Conservation (phyloP, 2,329 filamentous ascomycete species). For the Calonectria henricotiae region DNA sequence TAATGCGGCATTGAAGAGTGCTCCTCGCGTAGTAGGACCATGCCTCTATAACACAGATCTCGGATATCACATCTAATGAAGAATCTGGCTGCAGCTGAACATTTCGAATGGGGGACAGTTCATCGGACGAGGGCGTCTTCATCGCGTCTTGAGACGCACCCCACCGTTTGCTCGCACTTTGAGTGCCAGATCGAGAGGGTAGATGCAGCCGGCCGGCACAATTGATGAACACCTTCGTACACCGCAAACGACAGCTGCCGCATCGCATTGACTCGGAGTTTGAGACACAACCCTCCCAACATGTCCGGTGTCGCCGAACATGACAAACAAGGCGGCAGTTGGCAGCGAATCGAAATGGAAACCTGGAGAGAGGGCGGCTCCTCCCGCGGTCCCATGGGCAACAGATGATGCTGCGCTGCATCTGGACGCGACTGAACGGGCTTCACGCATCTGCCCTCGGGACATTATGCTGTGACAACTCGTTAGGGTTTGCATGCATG, state of each 20-base stretch:
- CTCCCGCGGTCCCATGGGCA: conserved; percentile 20
- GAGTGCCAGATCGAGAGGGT: conserved; percentile 18
- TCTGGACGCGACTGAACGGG: conserved; percentile 31
- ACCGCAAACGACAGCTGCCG: conserved; percentile 14
- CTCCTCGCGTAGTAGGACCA: conserved; percentile 8
- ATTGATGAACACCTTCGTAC: conserved; percentile 16
- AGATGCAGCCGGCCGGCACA: conserved; percentile 14
- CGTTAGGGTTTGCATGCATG: conserved; percentile 29
- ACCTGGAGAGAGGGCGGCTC: conserved; percentile 7
- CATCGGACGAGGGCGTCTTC: conserved; percentile 16
- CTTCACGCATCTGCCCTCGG: conserved; percentile 21
- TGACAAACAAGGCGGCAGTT: conserved; percentile 30
- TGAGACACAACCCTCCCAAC: conserved; percentile 10
- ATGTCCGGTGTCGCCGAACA: conserved; percentile 9
- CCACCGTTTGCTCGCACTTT: background rate
- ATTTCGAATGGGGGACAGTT: background rate
- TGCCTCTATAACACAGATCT: conserved; percentile 28
- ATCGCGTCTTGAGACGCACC: conserved; percentile 22
- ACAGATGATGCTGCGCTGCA: conserved; percentile 22
- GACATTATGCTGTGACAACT: conserved; percentile 20
- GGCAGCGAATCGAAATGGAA: conserved; percentile 4
- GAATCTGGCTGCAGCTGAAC: conserved; percentile 15
- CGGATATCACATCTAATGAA: conserved; percentile 29
- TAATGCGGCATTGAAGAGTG: background rate
- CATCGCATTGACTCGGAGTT: conserved; percentile 19